A percentile compares a stretch with the other conserved stretches of the same genome.
These are phyloP conservation scores for Hypoxylon sp. DNA, from an alignment of 2,329 filamentous ascomycete genomes.

Conservation along the genomic window DNA sequence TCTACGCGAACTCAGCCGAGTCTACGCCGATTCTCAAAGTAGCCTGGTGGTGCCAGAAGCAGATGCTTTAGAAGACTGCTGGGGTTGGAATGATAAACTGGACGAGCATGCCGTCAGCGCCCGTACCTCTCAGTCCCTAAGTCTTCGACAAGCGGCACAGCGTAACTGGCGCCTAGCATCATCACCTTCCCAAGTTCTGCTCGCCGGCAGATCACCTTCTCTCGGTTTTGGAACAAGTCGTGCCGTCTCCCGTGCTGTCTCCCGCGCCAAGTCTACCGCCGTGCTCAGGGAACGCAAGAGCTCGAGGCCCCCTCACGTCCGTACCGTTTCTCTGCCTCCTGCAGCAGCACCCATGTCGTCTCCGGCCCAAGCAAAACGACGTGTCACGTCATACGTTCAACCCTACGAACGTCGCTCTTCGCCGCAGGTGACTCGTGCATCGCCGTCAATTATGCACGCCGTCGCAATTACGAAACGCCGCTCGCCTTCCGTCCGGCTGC, in stretches of 20 bases:
- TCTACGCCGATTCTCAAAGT: constrained; percentile 61
- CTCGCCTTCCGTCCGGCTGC: constrained; percentile 64
- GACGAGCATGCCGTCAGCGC: constrained; percentile 65
- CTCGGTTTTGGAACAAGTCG: constrained; percentile 52
- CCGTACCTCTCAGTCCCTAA: constrained; percentile 56
- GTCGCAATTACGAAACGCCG: constrained; percentile 57
- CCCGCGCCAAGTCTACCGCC: constrained; percentile 57
- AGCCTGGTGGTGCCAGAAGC: constrained; percentile 67
- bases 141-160: constrained; percentile 56
- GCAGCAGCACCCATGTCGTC: constrained; percentile 54
- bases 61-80: constrained; percentile 73
- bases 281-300: constrained; percentile 54
- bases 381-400: constrained; percentile 58
- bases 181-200: constrained; percentile 54
- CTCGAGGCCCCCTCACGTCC: constrained; percentile 61
- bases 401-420: constrained; percentile 54
- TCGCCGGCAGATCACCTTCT: constrained; percentile 51
- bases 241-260: constrained; percentile 50
- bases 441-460: constrained; percentile 42
- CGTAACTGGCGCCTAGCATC: constrained; percentile 55
- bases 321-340: constrained; percentile 66
- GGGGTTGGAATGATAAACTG: constrained; percentile 73
- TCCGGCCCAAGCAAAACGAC: constrained; percentile 57
- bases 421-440: constrained; percentile 51
- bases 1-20: constrained; percentile 70